Conservation (phyloP, 164 flowering plant species). For the Taxillus chinensis region DNA sequence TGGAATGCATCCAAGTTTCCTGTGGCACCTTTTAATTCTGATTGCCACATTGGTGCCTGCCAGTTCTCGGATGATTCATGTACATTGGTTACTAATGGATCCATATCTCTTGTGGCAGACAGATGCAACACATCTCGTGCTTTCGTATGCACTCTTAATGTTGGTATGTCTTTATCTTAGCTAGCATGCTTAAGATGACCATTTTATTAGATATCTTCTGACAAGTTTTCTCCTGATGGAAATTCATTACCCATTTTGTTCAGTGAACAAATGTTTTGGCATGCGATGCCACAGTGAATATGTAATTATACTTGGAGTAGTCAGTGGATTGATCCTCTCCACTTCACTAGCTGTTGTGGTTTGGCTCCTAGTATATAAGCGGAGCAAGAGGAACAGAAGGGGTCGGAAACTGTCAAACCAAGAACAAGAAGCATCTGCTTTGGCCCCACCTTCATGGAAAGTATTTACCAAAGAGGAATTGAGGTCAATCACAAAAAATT, state of each 20-base stretch:
- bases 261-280: conserved; percentile 52
- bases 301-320: conserved; percentile 65
- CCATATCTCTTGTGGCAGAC: conserved; percentile 27
- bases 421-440: conserved; percentile 56
- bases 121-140: conserved; percentile 53
- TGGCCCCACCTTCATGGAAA: conserved; percentile 82
- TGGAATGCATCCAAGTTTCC: conserved; percentile 48
- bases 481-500: conserved; percentile 72
- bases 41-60: conserved; percentile 42
- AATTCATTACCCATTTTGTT: conserved; percentile 5
- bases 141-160: conserved; percentile 54
- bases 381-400: conserved; percentile 56
- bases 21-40: conserved; percentile 14
- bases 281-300: conserved; percentile 78
- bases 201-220: no score
- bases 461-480: conserved; percentile 74
- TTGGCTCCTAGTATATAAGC: conserved; percentile 73
- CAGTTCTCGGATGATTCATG: conserved; percentile 29
- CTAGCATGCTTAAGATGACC: background rate
- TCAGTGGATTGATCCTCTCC: conserved; percentile 74
- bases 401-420: conserved; percentile 60
- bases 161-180: conserved; percentile 28
- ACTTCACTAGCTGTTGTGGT: conserved; percentile 60
- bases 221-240: no score
- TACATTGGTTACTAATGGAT: conserved; percentile 34